Percentiles rank a stretch among this genome's conserved stretches.
phyloP scores from a whole-genome alignment of 1,284 basidiomycete genomes.

The Boletus putidus region DNA sequence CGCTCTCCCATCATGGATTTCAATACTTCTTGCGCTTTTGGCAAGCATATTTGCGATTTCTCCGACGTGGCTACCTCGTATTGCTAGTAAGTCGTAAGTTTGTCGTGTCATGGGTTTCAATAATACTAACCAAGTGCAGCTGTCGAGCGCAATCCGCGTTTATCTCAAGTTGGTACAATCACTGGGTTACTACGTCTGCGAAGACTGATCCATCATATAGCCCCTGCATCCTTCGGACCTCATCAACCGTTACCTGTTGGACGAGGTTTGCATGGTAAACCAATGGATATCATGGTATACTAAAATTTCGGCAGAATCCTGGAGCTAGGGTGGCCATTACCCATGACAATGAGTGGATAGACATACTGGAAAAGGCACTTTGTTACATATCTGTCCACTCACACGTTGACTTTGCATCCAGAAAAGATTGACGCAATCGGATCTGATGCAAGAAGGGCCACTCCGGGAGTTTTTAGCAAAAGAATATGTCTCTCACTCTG shows the following conservation, averaged over 20 bases:
- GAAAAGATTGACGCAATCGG: background rate
- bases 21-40: background rate
- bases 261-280: background rate
- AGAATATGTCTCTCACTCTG: background rate
- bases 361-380: background rate
- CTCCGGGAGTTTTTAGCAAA: background rate
- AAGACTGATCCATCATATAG: background rate
- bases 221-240: slow-evolving; percentile 1
- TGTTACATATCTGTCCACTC: background rate
- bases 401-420: background rate
- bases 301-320: background rate
- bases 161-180: background rate
- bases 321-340: background rate
- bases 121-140: background rate
- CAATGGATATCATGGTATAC: background rate
- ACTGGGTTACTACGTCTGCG: background rate
- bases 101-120: too few relatives aligned
- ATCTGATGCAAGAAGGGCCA: background rate
- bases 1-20: background rate
- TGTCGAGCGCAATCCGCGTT: background rate
- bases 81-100: background rate
- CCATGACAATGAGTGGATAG: slow-evolving; percentile 4
- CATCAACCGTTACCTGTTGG: slow-evolving; percentile 6
- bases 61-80: background rate
- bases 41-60: background rate